Conservation (phyloP, 2,329 filamentous ascomycete genomes). For the Neofusicoccum cordaticola region DNA sequence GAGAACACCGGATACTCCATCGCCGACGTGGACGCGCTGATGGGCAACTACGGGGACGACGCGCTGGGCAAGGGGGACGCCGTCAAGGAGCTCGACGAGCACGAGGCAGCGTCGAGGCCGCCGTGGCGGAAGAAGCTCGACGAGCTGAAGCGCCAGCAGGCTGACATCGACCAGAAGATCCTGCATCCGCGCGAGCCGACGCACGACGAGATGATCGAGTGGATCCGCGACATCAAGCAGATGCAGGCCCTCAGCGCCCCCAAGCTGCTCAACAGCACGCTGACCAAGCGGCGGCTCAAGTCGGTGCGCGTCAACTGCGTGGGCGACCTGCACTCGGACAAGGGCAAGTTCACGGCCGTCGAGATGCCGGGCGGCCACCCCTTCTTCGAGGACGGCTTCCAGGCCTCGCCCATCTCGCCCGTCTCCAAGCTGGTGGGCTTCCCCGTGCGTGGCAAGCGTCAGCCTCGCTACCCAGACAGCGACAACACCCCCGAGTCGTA, state of each 20-base stretch:
- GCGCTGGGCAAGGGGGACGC: neutral
- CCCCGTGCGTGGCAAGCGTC: neutral
- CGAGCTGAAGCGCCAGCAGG: neutral
- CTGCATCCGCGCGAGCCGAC: neutral
- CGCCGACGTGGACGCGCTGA: neutral
- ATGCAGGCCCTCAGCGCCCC: neutral
- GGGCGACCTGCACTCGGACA: neutral
- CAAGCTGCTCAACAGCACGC: neutral
- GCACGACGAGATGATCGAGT: neutral
- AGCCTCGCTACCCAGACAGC: neutral
- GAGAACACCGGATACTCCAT: neutral
- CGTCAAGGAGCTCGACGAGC: neutral
- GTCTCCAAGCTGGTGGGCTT: neutral
- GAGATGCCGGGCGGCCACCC: neutral
- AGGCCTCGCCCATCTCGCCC: neutral
- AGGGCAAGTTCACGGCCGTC: neutral
- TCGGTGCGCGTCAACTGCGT: constrained; percentile 1
- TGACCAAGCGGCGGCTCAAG: neutral
- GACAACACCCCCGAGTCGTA: neutral
- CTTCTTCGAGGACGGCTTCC: neutral
- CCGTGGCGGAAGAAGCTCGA: neutral
- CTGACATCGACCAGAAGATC: neutral
- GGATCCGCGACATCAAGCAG: neutral
- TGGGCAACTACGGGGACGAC: neutral
- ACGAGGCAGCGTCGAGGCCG: neutral